A percentile compares a stretch with the other conserved stretches of the same genome.
These are phyloP conservation scores for Linum tenue DNA, from an alignment of 345 rosid genomes.

Conservation along the genomic window DNA sequence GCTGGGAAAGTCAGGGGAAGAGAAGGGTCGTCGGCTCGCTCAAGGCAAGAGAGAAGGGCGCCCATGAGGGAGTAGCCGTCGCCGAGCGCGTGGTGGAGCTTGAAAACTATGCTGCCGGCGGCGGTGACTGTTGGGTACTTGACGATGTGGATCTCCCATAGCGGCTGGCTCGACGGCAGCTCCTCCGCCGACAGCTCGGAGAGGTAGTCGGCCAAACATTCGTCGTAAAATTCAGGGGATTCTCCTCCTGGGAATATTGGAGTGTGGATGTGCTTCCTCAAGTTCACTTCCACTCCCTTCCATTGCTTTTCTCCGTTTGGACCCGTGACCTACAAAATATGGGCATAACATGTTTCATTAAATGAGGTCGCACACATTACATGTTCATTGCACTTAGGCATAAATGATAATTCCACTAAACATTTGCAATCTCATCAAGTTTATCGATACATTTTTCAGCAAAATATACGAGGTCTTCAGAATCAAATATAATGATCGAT, in stretches of 20 bases:
- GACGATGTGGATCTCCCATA: constrained; percentile 48
- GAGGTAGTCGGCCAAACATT: constrained; percentile 22
- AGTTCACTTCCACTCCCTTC: constrained; percentile 30
- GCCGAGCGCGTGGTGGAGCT: constrained; percentile 50
- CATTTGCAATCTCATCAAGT: no score
- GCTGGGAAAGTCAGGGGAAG: constrained; percentile 36
- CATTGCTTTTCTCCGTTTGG: constrained; percentile 21
- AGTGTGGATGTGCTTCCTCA: constrained; percentile 21
- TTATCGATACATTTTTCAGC: no score
- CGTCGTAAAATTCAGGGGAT: constrained; percentile 27
- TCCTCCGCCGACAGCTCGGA: constrained; percentile 20
- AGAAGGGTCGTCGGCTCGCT: constrained; percentile 41
- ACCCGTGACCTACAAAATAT: constrained; percentile 20
- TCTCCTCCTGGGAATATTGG: constrained; percentile 25
- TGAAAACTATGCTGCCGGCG: constrained; percentile 27
- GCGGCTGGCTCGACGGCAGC: constrained; percentile 27
- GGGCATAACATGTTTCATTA: no score
- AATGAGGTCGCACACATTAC: no score
- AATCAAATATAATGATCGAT: no score
- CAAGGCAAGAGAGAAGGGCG: constrained; percentile 43
- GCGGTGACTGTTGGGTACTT: constrained; percentile 31
- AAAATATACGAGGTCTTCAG: no score
- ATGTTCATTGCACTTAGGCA: no score
- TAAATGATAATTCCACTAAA: no score
- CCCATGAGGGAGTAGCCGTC: constrained; percentile 50